These are phyloP conservation scores for Cryphonectria carpinicola DNA, from an alignment of 2,329 filamentous ascomycete species.

Conservation along the genomic window DNA sequence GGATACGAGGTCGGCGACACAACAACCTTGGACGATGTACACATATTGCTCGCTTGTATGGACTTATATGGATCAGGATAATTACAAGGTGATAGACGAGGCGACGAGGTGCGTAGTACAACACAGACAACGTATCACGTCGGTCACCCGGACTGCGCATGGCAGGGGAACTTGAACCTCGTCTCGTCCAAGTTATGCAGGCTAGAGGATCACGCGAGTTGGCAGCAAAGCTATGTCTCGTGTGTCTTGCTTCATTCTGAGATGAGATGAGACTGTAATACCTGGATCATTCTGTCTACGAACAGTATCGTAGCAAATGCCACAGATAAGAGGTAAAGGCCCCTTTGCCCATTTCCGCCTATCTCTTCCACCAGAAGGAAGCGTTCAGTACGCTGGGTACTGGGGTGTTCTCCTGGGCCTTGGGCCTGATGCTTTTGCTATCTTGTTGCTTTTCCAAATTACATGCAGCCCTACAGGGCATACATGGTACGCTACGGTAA, in stretches of 20 bases:
- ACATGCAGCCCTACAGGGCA: background rate
- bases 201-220: background rate
- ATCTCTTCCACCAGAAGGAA: background rate
- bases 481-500: background rate
- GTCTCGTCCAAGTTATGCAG: background rate
- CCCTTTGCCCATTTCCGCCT: background rate
- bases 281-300: background rate
- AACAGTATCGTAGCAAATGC: background rate
- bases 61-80: background rate
- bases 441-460: background rate
- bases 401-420: background rate
- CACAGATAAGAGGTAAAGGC: background rate
- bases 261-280: conserved; percentile 14
- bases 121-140: background rate
- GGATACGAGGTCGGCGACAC: background rate
- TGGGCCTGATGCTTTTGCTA: background rate
- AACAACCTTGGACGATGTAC: background rate
- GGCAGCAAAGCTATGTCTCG: conserved; percentile 7
- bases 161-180: background rate
- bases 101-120: background rate
- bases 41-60: background rate
- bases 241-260: conserved; percentile 25
- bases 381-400: background rate
- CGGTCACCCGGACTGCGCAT: conserved; percentile 8
- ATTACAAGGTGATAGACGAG: background rate